Evolutionary conservation across 2,329 filamentous ascomycete species (phyloP), one percentile per base, ranked within the genome.

Genomic region (Fusarium aywerte): DNA sequence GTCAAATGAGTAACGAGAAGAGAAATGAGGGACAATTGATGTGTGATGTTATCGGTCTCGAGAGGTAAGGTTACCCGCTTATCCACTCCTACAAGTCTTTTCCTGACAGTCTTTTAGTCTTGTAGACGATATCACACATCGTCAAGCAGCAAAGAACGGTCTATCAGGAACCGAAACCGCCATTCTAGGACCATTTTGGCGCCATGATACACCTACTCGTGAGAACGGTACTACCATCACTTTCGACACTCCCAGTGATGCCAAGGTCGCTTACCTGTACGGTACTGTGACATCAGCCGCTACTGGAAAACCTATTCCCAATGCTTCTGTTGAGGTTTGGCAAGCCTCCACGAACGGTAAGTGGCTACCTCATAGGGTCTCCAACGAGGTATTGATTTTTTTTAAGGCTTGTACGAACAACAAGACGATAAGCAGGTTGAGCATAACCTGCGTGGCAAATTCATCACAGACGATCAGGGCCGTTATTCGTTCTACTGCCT

Each of bases 151-250:
- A 53, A 79, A 80, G 49, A 71, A 74, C 33, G 65, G 74, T 36
- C 80, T 81, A 15, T 74, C 80, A 15, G 83, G 88, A 12, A 96
- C 92, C 7, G 87, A 91, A 3, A 91, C 91, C 5, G 89, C 92
- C 38, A 93, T 97, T 68, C 85, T 97, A 1, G 93, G 93, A 0
- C 93, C 93, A 2, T 97, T 97, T 80, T 96, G 92, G 87, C 86
- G 92, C 7, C 84, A 87, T 40, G 85, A 93, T 69, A 88, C 92
- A 0, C 92, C 92, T 7, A 80, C 85, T 58, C 85, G 89, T 44
- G 79, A 87, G n/a, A 91, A 91, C 74, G 92, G 91, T 48, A 85
- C 83, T 43, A 89, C 82, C 71, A 92, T 96, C 65, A 83, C 89
- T 20, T 80, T 80, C 56, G 76, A 84, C 64, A 82, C 81, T 65